Base-by-base conservation (phyloP, 75 land plant species). In the Sequoiadendron giganteum region DNA sequence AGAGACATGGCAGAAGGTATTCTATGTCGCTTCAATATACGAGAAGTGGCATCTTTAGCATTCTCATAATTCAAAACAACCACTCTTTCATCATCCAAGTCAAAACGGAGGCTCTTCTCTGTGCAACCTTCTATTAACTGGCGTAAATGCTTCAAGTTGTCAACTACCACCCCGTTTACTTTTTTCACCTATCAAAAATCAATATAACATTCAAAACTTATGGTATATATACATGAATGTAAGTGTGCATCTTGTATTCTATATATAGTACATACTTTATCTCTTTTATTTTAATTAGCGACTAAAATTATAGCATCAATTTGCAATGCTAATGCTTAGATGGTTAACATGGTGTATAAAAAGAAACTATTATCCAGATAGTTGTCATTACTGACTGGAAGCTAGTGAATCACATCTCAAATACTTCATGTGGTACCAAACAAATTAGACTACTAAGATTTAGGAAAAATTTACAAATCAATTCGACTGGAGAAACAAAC, bases 41-140 rank as follows among this genome's bases (percentile, higher is more conserved):
- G 90, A 19, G 94, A 93, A 1, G 98, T 97, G 30, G 99, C 99
- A 43, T 92, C 88, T 88, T 91, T 95, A 15, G 98, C 99, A 87
- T 83, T 72, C 19, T 90, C 48, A 79, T 91, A 96, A 85, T 96
- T 91, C 68, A 97, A 88, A 36, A 92, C 97, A 70, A 95, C 88
- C 14, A 97, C 99, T 61, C 99, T 91, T 2, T 94, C 97, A 85
- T 97, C 99, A 68, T 97, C 99, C 89, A 97, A 92, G 89, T 97
- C 99, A 89, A 97, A 94, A 38, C 99, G 95, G 45, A 97, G 55
- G 87, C 91, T 93, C 65, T 91, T 87, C 55, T 91, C 92, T 36
- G 56, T 87, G 79, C 98, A 93, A 10, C 93, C 88, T 80, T 97
- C 97, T 81, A 97, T 98, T 58, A 95, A 92, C 79, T 89, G 85